These are phyloP conservation scores for Ogataea siamensis DNA, from an alignment of 805 yeast genomes.

Conservation along the genomic window DNA sequence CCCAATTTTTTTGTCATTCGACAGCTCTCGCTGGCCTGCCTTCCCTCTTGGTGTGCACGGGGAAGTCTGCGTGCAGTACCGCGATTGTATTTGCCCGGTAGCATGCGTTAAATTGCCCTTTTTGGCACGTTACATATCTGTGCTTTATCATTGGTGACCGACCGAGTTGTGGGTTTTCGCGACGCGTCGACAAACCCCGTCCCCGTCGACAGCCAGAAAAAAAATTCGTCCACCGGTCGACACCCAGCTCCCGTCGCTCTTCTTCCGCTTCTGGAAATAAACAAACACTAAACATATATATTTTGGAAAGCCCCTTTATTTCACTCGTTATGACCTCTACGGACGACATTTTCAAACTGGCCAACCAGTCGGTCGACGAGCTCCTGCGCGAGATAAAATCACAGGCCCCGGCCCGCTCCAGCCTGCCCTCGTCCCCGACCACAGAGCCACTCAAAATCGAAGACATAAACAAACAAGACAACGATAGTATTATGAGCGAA, in stretches of 20 bases:
- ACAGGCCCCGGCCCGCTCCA: conserved; percentile 13
- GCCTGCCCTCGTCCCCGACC: conserved; percentile 16
- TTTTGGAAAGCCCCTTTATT: conserved; percentile 10
- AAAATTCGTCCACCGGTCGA: not conserved
- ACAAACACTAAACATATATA: conserved; percentile 9
- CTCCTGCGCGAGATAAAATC: conserved; percentile 32
- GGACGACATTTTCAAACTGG: conserved; percentile 27
- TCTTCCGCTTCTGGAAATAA: conserved; percentile 9
- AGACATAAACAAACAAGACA: conserved; percentile 10
- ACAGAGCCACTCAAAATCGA: conserved; percentile 24
- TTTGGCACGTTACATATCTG: conserved; percentile 8
- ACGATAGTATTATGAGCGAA: conserved; percentile 6
- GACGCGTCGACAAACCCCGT: conserved; percentile 1
- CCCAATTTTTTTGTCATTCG: conserved; percentile 1
- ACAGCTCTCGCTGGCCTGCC: conserved; percentile 1
- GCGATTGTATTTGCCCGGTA: conserved; percentile 6
- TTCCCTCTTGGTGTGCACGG: not conserved
- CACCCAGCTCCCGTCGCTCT: too few relatives aligned
- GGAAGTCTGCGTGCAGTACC: conserved; percentile 7
- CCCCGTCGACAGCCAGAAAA: not conserved
- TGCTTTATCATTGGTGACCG: conserved; percentile 5
- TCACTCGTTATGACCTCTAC: conserved; percentile 8
- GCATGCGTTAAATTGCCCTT: conserved; percentile 4
- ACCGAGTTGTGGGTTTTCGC: not conserved
- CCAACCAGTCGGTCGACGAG: conserved; percentile 40